These are phyloP conservation scores for Chaetomiaceae sp. DNA, from an alignment of 2,329 filamentous ascomycete species.

Conservation along the genomic window DNA sequence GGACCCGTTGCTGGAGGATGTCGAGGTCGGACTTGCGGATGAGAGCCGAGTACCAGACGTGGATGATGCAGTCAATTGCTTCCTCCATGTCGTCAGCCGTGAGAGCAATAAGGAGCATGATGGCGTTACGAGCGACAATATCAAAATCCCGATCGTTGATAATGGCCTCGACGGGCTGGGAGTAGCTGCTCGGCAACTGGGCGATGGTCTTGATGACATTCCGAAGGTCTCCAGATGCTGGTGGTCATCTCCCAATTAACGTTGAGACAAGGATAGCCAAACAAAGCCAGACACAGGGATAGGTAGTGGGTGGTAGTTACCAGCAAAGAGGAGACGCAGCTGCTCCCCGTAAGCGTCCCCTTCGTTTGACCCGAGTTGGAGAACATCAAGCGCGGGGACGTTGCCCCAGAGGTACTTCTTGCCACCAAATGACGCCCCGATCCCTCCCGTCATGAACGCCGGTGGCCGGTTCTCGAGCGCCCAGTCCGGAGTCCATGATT, in stretches of 20 bases:
- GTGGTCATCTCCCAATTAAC: too few species aligned
- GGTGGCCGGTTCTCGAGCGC: neutral
- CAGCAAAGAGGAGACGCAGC: slow-evolving; percentile 3
- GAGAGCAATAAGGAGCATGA: slow-evolving; percentile 36
- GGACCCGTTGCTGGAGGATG: neutral
- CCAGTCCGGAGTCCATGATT: neutral
- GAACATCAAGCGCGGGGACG: slow-evolving; percentile 2
- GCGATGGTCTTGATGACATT: slow-evolving; percentile 39
- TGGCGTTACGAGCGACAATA: slow-evolving; percentile 37
- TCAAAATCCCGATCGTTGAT: slow-evolving; percentile 39
- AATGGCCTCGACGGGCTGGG: slow-evolving; percentile 22
- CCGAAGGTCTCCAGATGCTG: slow-evolving; percentile 41
- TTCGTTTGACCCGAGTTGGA: neutral
- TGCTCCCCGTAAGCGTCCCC: neutral
- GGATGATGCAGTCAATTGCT: slow-evolving; percentile 24
- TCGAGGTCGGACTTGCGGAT: neutral
- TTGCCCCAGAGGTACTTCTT: slow-evolving; percentile 1
- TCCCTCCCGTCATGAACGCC: neutral
- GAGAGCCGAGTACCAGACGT: slow-evolving; percentile 43
- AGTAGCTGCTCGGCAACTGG: slow-evolving; percentile 30
- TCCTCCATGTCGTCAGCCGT: neutral
- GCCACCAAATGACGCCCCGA: neutral
- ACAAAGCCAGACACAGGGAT: too few species aligned
- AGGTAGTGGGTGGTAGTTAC: too few species aligned
- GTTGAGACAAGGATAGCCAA: too few species aligned